phyloP scores from a whole-genome alignment of 768 basidiomycete species.

The Rhodotorula taiwanensis region DNA sequence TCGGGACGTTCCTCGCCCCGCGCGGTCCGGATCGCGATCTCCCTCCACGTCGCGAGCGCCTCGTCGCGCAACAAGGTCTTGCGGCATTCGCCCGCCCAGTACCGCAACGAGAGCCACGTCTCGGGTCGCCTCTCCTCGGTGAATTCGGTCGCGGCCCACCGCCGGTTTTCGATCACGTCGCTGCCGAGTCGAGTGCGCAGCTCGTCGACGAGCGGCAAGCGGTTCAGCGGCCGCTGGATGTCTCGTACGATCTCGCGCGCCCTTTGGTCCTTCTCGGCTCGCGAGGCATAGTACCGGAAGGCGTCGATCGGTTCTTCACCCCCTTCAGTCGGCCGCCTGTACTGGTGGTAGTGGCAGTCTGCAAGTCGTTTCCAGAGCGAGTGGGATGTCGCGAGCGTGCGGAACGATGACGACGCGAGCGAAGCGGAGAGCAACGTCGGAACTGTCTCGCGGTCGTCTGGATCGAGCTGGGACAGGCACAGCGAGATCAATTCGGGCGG shows the following conservation, averaged over 20 bases:
- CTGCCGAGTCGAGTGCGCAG: slow-evolving; percentile 8
- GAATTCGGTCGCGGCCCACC: background rate
- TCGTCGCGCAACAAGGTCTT: slow-evolving; percentile 12
- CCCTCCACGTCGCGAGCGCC: slow-evolving; percentile 15
- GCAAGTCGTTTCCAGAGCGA: slow-evolving; percentile 9
- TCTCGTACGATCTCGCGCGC: slow-evolving; percentile 1
- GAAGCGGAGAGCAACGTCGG: slow-evolving; percentile 14
- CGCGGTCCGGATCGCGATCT: slow-evolving; percentile 1
- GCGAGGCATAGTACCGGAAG: background rate
- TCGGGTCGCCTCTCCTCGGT: background rate
- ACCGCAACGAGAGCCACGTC: slow-evolving; percentile 6
- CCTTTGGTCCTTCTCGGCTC: background rate
- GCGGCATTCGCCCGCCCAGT: slow-evolving; percentile 7
- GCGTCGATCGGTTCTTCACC: too few species aligned
- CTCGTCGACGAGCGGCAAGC: slow-evolving; percentile 1
- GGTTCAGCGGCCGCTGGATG: background rate
- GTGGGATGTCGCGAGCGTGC: background rate
- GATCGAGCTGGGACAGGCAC: slow-evolving; percentile 1
- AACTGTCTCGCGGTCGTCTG: background rate
- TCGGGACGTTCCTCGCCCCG: slow-evolving; percentile 3
- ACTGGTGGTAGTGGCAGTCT: background rate
- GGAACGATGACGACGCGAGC: background rate
- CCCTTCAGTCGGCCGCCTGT: background rate
- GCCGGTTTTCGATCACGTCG: slow-evolving; percentile 8
- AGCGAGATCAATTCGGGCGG: slow-evolving; percentile 20